Evolutionary conservation across 1,139 yeast genomes (phyloP).

Genomic region (Sugiyamaella castrensis): DNA sequence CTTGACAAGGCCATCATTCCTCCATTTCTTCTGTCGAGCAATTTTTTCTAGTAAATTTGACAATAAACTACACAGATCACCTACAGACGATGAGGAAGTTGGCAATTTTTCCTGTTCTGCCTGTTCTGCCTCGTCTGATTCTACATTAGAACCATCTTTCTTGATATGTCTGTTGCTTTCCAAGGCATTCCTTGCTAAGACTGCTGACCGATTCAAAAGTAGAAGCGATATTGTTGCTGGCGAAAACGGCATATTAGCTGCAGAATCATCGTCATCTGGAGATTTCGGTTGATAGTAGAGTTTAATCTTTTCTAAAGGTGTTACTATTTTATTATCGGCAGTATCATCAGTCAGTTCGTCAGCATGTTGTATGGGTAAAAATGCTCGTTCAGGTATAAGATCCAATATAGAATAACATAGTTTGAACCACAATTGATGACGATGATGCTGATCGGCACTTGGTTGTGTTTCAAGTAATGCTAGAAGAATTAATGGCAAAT

Average conservation of each 20-base stretch:
- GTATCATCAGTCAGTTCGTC: constrained; percentile 26
- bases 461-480: constrained; percentile 38
- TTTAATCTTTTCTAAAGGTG: constrained; percentile 33
- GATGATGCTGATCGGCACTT: constrained; percentile 1
- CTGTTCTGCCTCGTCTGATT: not conserved
- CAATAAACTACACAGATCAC: constrained; percentile 42
- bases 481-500: constrained; percentile 67
- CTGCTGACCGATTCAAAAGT: constrained; percentile 40
- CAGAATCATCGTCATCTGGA: constrained; percentile 25
- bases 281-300: constrained; percentile 35
- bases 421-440: constrained; percentile 22
- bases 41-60: constrained; percentile 46
- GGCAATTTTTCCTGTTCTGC: not conserved
- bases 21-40: constrained; percentile 43
- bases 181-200: constrained; percentile 30
- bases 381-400: constrained; percentile 59
- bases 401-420: constrained; percentile 36
- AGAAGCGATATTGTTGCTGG: constrained; percentile 47
- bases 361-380: constrained; percentile 47
- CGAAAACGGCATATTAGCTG: constrained; percentile 42
- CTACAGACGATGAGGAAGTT: constrained; percentile 18
- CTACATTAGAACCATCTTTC: not conserved
- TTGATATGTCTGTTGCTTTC: too few species aligned
- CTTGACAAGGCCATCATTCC: constrained; percentile 36
- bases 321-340: constrained; percentile 11